These are phyloP conservation scores for Pythium aristosporum DNA, from an alignment of 352 stramenopile species.

Conservation along the genomic window DNA sequence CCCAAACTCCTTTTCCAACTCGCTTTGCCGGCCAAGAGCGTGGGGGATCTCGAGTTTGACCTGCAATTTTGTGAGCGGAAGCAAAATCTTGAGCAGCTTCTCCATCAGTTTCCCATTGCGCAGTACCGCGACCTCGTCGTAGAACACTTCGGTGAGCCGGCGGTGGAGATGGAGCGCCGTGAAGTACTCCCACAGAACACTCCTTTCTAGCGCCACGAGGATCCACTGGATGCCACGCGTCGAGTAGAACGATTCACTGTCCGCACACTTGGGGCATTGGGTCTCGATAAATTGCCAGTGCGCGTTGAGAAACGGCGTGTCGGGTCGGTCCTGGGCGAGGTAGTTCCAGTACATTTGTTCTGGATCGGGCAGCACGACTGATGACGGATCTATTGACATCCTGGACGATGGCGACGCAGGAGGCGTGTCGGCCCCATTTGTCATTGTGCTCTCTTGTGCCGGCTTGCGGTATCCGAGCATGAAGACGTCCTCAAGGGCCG, in stretches of 20 bases:
- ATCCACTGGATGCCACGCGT: conserved; percentile 78
- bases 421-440: conserved; percentile 13
- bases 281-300: conserved; percentile 64
- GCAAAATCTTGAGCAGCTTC: conserved; percentile 48
- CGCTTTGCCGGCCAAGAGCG: conserved; percentile 41
- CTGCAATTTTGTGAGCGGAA: conserved; percentile 48
- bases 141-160: conserved; percentile 51
- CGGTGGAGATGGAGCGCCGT: conserved; percentile 48
- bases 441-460: neutral
- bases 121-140: conserved; percentile 50
- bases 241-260: conserved; percentile 63
- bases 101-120: conserved; percentile 41
- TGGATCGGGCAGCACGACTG: conserved; percentile 16
- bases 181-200: conserved; percentile 52
- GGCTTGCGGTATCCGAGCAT: conserved; percentile 58
- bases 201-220: conserved; percentile 58
- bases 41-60: conserved; percentile 53
- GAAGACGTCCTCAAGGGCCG: conserved; percentile 64
- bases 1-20: conserved; percentile 46
- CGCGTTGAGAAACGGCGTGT: conserved; percentile 45
- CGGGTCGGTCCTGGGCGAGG: conserved; percentile 52
- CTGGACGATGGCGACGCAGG: conserved; percentile 10
- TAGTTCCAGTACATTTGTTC: conserved; percentile 70
- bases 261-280: conserved; percentile 46
- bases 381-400: neutral